A percentile compares a stretch with the other conserved stretches of the same genome.
phyloP scores from a whole-genome alignment of 305 asterid genomes.

The Salvia sclarea region DNA sequence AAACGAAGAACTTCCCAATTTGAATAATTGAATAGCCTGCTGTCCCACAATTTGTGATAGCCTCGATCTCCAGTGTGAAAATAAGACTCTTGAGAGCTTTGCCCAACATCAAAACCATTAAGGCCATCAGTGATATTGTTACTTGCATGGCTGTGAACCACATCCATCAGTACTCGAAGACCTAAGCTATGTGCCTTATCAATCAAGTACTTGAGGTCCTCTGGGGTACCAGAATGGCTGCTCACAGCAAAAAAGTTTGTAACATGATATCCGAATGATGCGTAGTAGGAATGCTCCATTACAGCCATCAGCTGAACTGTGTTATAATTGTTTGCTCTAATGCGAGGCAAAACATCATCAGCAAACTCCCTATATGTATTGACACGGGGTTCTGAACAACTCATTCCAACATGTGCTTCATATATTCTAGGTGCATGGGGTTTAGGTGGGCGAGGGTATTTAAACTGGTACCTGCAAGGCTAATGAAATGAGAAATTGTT shows the following conservation, averaged over 20 bases:
- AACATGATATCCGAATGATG: conserved; percentile 93
- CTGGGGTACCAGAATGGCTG: conserved; percentile 95
- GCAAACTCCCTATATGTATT: conserved; percentile 91
- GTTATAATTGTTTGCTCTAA: conserved; percentile 81
- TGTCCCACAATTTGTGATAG: conserved; percentile 94
- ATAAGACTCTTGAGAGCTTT: conserved; percentile 90
- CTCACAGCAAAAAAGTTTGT: conserved; percentile 96
- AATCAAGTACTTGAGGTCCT: conserved; percentile 90
- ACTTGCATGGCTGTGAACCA: conserved; percentile 98
- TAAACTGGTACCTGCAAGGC: conserved; percentile 75
- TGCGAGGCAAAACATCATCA: conserved; percentile 83
- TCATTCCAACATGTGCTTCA: conserved; percentile 99
- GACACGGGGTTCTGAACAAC: conserved; percentile 78
- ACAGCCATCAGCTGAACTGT: conserved; percentile 98
- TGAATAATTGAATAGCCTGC: conserved; percentile 86
- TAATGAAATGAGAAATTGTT: conserved; percentile 27
- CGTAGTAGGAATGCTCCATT: conserved; percentile 98
- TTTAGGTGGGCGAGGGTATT: conserved; percentile 78
- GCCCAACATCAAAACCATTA: conserved; percentile 93
- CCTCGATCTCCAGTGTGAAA: conserved; percentile 89
- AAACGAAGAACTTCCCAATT: conserved; percentile 99
- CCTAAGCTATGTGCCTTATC: conserved; percentile 98
- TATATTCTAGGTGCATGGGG: conserved; percentile 85
- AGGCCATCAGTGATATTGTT: conserved; percentile 86
- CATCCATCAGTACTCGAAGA: conserved; percentile 83